Base-by-base conservation (phyloP, 306 rosid species). In the Fragaria nilgerrensis region DNA sequence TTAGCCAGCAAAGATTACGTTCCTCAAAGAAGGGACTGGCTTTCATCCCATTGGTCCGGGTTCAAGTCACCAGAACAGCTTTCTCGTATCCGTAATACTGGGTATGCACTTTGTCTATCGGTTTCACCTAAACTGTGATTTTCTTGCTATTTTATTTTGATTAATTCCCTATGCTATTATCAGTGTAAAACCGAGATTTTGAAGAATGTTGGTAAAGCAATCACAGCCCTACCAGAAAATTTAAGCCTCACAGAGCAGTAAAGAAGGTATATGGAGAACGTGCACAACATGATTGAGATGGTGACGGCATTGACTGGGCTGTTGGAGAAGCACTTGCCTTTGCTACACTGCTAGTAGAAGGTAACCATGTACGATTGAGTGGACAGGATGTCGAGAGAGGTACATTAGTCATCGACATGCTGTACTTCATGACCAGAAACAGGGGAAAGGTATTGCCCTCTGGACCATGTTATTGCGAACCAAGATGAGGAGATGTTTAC, bases 351-450 rank as follows among this genome's bases (percentile, higher is more conserved):
- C 69, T 95, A 16, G 88, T 90, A 79, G 98, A 95, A 88, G 97
- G 98, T 69, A 95, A 92, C 85, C 98, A 95, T 76, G 96, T 95
- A 61, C 86, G 98, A 70, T 70, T 88, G 85, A 95, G 98, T 75
- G 98, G 98, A 63, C 97, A 95, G 88, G 98, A 95, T 81, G 98
- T 92, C 73, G 98, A 95, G 86, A n/a, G n/a, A n/a, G n/a, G n/a
- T n/a, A n/a, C n/a, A n/a, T n/a, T n/a, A 89, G 98, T 84, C 98
- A 95, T 81, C 91, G 97, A 22, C 98, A 95, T 83, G 23, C 97
- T 72, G 92, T 92, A 67, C 77, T 92, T 78, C 98, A 95, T 49
- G 97, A 95, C 88, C 98, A 95, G 80, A 83, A 81, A 92, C 92
- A 0, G 98, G 98, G 70, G 92, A 80, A 2, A 82, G 73, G 80